These are phyloP conservation scores for Leccinum broughii DNA, from an alignment of 768 basidiomycete genomes.

Conservation along the genomic window DNA sequence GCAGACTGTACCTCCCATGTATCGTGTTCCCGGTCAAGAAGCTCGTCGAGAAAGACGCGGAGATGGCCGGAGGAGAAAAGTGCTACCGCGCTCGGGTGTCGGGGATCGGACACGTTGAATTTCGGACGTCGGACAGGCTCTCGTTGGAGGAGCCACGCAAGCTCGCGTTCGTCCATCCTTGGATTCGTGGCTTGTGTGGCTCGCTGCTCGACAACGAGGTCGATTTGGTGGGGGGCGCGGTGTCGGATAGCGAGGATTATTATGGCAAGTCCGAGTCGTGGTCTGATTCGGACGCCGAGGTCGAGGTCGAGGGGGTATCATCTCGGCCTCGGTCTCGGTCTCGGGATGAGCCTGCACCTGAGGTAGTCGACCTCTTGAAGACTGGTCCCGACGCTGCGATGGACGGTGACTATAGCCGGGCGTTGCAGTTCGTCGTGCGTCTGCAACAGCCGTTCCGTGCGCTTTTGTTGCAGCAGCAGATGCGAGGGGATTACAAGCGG, in stretches of 20 bases:
- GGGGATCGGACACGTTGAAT: conserved; percentile 6
- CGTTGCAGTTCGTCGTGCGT: conserved; percentile 9
- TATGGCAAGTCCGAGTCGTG: not conserved
- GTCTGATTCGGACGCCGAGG: not conserved
- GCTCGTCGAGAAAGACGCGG: not conserved
- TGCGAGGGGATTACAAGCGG: not conserved
- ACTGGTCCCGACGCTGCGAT: too few relatives aligned
- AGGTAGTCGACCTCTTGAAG: not conserved
- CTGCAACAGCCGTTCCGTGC: conserved; percentile 11
- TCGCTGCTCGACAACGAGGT: not conserved
- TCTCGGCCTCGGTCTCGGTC: not conserved
- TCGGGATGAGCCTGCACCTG: not conserved
- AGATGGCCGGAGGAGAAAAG: not conserved
- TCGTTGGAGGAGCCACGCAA: not conserved
- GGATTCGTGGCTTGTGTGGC: conserved; percentile 12
- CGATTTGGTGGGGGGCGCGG: not conserved
- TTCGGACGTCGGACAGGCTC: conserved; percentile 2
- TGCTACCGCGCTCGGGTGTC: conserved; percentile 6
- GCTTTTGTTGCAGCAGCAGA: conserved; percentile 8
- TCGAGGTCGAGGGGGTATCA: not conserved
- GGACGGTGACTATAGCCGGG: not conserved
- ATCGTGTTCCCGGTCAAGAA: conserved; percentile 7
- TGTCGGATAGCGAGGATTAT: not conserved
- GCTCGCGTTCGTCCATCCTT: conserved; percentile 13
- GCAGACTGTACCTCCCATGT: conserved; percentile 12